phyloP scores from a whole-genome alignment of 352 stramenopile genomes.

The Phytopythium aichiense region DNA sequence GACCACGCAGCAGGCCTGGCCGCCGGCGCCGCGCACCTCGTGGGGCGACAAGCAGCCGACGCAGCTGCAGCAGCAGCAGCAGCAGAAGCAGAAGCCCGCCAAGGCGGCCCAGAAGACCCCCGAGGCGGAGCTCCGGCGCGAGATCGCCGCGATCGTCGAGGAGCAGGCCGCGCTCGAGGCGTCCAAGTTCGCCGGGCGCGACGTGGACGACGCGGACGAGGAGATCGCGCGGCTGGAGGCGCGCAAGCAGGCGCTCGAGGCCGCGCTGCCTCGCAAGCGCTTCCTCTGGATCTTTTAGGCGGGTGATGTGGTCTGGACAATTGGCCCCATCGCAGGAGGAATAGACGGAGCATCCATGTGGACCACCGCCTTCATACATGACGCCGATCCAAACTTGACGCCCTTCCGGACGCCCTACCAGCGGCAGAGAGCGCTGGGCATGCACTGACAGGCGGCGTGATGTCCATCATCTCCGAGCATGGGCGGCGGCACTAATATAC shows the following conservation, averaged over 20 bases:
- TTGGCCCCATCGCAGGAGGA: too few species aligned
- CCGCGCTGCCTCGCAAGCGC: slow-evolving; percentile 65
- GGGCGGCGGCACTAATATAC: too few species aligned
- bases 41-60: slow-evolving; percentile 31
- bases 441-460: too few species aligned
- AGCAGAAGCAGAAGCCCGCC: slow-evolving; percentile 10
- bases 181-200: slow-evolving; percentile 68
- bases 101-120: slow-evolving; percentile 6
- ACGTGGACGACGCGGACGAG: slow-evolving; percentile 78
- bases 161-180: slow-evolving; percentile 61
- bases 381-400: too few species aligned
- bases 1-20: slow-evolving; percentile 33
- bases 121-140: slow-evolving; percentile 28
- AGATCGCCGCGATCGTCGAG: slow-evolving; percentile 57
- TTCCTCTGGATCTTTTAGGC: slow-evolving; percentile 80
- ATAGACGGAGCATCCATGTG: neutral
- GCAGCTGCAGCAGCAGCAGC: slow-evolving; percentile 16
- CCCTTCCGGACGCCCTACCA: neutral
- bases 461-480: too few species aligned
- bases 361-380: too few species aligned
- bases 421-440: neutral
- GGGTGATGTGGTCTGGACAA: neutral
- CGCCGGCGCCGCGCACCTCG: slow-evolving; percentile 41
- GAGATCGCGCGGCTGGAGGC: slow-evolving; percentile 65
- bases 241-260: slow-evolving; percentile 65